Base-by-base conservation (phyloP, 1,284 basidiomycete species). In the Cystobasidiaceae sp. region DNA sequence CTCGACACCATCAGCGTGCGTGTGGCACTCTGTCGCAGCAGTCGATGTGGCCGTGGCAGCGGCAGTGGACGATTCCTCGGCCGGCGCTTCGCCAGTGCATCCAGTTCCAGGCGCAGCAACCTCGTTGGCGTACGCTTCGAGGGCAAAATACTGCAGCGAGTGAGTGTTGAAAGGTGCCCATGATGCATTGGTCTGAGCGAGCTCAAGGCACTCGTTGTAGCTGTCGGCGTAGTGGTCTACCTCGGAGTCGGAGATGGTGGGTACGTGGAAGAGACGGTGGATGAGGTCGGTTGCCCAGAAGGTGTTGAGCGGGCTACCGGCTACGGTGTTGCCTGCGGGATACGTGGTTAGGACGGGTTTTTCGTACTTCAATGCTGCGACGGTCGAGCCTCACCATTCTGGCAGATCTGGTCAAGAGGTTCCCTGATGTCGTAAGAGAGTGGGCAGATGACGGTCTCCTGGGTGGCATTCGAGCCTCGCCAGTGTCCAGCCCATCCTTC, bases 231-330 rank as follows among this genome's bases (percentile, higher is more conserved):
- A 75, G 72, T 79, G 78, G 25, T 68, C 66, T 43, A 79, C 75
- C 3, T 72, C 68, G 0, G 66, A 71, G 67, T 76, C 72, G 32
- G 74, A 71, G 41, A 78, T 65, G 3, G 65, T 32, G 2, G 78
- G 78, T 7, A 80, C 73, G 70, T 79, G 79, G 72, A 74, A 75
- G 15, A 77, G 55, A 39, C 78, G 75, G 70, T 79, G 78, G 55
- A 79, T 71, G 23, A 79, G 67, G 63, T 79, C 78, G 21, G 77
- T 73, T 2, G 73, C 75, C 70, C 76, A 79, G 74, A 77, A 77
- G 21, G 64, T 67, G 45, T 68, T 71, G 7, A 75, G 72, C 7
- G 74, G 70, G 39, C 69, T 65, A 2, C 41, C 64, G 15, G 74
- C 74, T 13, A 80, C 73, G 32, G 70, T 68, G 70, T 75, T 78